Evolutionary conservation across 257 asterid genomes (phyloP), one percentile per base, ranked within the genome.

Genomic region (Capsicum baccatum): DNA sequence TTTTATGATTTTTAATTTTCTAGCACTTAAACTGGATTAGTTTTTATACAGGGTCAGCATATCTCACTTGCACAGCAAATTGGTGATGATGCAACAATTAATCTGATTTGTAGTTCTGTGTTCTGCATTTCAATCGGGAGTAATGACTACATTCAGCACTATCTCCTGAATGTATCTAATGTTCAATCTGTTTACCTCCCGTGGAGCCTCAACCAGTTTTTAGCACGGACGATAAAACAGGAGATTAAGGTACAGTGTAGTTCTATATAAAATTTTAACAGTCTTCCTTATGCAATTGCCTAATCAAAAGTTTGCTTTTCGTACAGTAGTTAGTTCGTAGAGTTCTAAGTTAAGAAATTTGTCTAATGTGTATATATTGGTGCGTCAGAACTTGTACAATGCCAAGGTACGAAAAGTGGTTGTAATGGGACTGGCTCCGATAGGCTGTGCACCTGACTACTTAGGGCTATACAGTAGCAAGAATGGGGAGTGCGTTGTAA

Each of bases 91-190:
- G 91, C 92, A 68, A 92, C 99, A 39, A 59, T 89, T 80, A 84
- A 90, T 56, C 92, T 90, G 76, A 86, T 95, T 13, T 91, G 97
- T 15, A 91, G 59, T 62, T 94, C 98, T 16, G 80, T 97, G 19
- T 94, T 95, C 90, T 97, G 93, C 90, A 88, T 97, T 74, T 95
- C 98, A 0, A 93, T 97, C 1, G 98, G 98, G 79, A 91, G 94
- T 89, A 97, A 97, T 10, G 98, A 93, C 88, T 97, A 93, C 87
- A 97, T 97, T 85, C 99, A 94, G 82, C 95, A 95, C 93, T 95
- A 97, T 88, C 99, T 97, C 79, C 93, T 89, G 1, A 94, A 97
- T 56, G 93, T 88, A 6, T 95, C 99, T 26, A 88, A 88, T 44
- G 98, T 95, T 79, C 98, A 95, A 76, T 87, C 94, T 76, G 79